Evolutionary conservation across 2,329 filamentous ascomycete species (phyloP), one percentile per base, ranked within the genome.

Genomic region (Fusarium torulosum): DNA sequence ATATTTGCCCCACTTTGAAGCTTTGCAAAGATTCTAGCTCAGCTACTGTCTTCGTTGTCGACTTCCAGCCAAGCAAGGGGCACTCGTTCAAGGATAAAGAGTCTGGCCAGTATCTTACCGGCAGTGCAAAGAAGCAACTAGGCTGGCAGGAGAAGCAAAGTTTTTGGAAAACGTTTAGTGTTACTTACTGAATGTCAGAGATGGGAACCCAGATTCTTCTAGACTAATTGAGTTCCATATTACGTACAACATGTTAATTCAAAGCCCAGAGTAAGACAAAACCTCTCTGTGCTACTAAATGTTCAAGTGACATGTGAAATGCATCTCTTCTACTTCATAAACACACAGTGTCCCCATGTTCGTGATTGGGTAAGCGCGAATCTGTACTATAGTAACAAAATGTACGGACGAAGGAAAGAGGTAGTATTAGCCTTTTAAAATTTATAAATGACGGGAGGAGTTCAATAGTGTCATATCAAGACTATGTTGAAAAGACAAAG

Each of bases 101-200:
- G 11, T 21, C 40, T 2, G 52, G 41, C 0, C 17, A 27, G 4
- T 58, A 58, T 41, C 14, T 58, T 2, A 4, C 33, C 1, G 2
- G 3, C 13, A 29, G 50, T 1, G 20, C 17, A 27, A 58, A 21
- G n/a, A 35, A 35, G 27, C 23, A 46, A 15, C 5, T 58, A 7
- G 1, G 20, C 9, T 58, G 49, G 41, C 51, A 56, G 25, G 27
- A 35, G 20, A 20, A 14, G 6, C 8, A 55, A 7, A 21, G 19
- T 0, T 58, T 56, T 7, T 58, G 55, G 55, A 35, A 56, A 4
- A 23, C 31, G 1, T 56, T 58, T 4, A 58, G 55, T 40, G 55
- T 58, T 6, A 58, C 55, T 3, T 58, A 58, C 7, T 58, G n/a
- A 50, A 7, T 14, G 6, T 3, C 6, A 3, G 19, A 1, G 17